Conservation (phyloP, 352 stramenopile genomes). For the Thraustochytrium striatum region DNA sequence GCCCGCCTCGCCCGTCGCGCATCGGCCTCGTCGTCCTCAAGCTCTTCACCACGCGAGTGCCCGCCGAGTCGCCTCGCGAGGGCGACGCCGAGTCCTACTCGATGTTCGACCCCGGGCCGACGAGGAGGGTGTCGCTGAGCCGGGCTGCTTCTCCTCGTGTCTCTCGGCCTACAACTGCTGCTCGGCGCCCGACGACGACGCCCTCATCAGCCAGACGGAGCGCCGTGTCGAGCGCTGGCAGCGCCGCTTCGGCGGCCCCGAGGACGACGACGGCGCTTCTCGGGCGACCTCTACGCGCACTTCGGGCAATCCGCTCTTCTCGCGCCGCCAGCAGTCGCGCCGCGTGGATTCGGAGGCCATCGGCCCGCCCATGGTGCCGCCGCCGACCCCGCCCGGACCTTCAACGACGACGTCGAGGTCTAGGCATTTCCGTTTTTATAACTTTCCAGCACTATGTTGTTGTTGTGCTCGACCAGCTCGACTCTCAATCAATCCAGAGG, state of each 20-base stretch:
- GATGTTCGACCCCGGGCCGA: not conserved
- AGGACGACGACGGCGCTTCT: not conserved
- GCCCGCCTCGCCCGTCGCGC: not conserved
- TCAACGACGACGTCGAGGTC: no score
- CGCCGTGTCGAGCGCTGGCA: not conserved
- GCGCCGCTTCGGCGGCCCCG: not conserved
- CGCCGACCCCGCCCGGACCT: no score
- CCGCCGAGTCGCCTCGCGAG: not conserved
- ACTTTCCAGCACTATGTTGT: no score
- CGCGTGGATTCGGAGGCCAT: no score
- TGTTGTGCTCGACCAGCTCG: no score
- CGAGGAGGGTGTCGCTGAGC: not conserved
- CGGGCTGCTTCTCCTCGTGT: not conserved
- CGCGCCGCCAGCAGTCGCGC: no score
- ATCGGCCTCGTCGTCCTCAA: not conserved
- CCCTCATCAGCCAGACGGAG: not conserved
- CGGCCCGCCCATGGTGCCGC: no score
- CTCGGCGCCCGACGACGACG: not conserved
- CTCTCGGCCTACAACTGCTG: not conserved
- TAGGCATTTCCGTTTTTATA: no score
- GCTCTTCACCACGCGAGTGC: not conserved
- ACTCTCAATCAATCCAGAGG: no score
- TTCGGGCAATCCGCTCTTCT: no score
- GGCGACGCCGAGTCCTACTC: not conserved
- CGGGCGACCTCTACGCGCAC: no score